Conservation (phyloP, 352 stramenopile species). For the Phytophthora hybrid region DNA sequence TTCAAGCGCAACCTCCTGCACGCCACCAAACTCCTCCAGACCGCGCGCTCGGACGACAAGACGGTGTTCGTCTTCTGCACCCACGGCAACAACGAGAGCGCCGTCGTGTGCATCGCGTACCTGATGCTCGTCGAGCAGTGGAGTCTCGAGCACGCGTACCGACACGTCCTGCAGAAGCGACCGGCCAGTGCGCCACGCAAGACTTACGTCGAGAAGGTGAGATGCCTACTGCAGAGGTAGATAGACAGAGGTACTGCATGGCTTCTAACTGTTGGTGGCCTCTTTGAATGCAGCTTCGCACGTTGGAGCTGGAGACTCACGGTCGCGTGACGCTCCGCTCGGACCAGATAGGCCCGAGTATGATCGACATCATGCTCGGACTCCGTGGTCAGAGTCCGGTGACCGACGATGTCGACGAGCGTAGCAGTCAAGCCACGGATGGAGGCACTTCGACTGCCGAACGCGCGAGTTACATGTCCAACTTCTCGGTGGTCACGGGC, state of each 20-base stretch:
- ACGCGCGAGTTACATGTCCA: constrained; percentile 67
- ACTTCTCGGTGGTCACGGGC: constrained; percentile 59
- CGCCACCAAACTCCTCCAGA: constrained; percentile 60
- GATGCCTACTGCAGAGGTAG: neutral
- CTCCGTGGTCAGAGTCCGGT: constrained; percentile 52
- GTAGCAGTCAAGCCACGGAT: constrained; percentile 55
- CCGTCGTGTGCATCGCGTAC: constrained; percentile 72
- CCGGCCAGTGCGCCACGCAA: constrained; percentile 69
- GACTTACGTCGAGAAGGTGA: constrained; percentile 72
- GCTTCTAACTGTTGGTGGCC: constrained; percentile 4
- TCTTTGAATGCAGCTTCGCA: constrained; percentile 44
- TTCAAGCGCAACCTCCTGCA: constrained; percentile 55
- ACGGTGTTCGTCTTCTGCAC: constrained; percentile 80
- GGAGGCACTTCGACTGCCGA: constrained; percentile 52
- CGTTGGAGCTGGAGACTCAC: constrained; percentile 65
- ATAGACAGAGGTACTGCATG: too few relatives aligned
- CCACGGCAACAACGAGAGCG: constrained; percentile 76
- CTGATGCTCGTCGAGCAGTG: constrained; percentile 68
- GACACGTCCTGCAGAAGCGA: constrained; percentile 65
- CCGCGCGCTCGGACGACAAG: constrained; percentile 46
- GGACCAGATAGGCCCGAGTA: constrained; percentile 70
- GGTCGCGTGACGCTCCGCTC: constrained; percentile 68
- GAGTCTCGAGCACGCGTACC: constrained; percentile 70
- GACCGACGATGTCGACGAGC: constrained; percentile 50
- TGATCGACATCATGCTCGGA: constrained; percentile 81